A percentile compares a stretch with the other conserved stretches of the same genome.
Conservation (phyloP, 2,329 filamentous ascomycete genomes). For the Fonsecaea pedrosoi region DNA sequence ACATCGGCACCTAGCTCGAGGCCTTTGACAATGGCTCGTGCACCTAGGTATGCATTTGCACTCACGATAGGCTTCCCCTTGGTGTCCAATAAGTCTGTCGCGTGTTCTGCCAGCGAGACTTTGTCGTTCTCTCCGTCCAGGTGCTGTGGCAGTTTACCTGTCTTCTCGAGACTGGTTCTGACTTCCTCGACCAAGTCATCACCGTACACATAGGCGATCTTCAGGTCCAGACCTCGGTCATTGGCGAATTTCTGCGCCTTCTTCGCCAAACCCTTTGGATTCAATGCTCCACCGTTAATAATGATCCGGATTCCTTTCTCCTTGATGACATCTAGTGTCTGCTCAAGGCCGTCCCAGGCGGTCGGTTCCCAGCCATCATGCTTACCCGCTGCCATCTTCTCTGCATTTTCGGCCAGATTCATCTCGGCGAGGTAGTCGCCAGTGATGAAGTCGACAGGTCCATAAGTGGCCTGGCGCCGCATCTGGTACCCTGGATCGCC, state of each 20-base stretch:
- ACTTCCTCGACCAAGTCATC: constrained; percentile 52
- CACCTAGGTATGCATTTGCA: constrained; percentile 62
- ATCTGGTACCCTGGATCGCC: constrained; percentile 48
- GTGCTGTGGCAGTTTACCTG: constrained; percentile 47
- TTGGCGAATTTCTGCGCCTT: constrained; percentile 46
- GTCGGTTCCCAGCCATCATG: constrained; percentile 56
- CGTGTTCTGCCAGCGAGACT: constrained; percentile 46
- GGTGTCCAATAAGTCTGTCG: constrained; percentile 49
- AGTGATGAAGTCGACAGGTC: constrained; percentile 59
- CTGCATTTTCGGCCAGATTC: constrained; percentile 56
- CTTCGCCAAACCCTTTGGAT: constrained; percentile 60
- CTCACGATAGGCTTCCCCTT: constrained; percentile 49
- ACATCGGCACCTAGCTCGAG: constrained; percentile 51
- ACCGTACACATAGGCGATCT: constrained; percentile 55
- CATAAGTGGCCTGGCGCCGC: constrained; percentile 47
- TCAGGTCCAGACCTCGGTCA: constrained; percentile 47
- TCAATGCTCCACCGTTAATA: constrained; percentile 63
- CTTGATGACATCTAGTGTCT: constrained; percentile 55
- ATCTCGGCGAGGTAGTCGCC: constrained; percentile 59
- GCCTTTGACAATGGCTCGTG: constrained; percentile 55
- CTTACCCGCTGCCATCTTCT: constrained; percentile 49
- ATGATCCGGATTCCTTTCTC: constrained; percentile 61
- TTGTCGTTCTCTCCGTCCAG: constrained; percentile 51
- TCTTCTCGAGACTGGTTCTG: constrained; percentile 45
- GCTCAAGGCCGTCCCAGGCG: constrained; percentile 57